Evolutionary conservation across 2,329 filamentous ascomycete genomes (phyloP).

Genomic region (Fonsecaea monophora): DNA sequence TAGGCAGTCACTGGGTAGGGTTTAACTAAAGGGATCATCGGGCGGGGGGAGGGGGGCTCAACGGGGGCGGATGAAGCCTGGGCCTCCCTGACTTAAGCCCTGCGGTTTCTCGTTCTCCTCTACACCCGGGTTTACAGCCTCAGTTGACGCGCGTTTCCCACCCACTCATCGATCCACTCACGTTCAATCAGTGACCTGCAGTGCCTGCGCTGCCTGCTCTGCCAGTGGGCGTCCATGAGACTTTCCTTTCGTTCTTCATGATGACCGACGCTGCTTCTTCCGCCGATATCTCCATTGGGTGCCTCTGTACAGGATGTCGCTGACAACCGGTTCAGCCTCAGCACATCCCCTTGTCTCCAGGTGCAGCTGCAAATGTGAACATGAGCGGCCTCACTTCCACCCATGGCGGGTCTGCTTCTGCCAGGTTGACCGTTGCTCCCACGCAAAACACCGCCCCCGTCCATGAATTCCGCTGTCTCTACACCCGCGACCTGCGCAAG

Average conservation of each 20-base stretch:
- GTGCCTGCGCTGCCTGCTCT: neutral
- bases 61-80: neutral
- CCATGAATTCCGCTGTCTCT: constrained; percentile 83
- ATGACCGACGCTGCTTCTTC: constrained; percentile 12
- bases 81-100: neutral
- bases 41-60: neutral
- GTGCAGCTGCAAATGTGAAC: constrained; percentile 16
- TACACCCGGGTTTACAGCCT: constrained; percentile 10
- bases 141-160: constrained; percentile 29
- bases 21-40: constrained; percentile 1
- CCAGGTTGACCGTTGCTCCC: constrained; percentile 51
- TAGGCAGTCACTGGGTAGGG: neutral
- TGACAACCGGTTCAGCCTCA: constrained; percentile 23
- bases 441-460: constrained; percentile 75
- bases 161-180: constrained; percentile 5
- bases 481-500: constrained; percentile 80
- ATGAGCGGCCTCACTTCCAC: constrained; percentile 29
- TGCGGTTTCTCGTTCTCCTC: neutral
- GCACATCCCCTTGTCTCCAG: neutral
- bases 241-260: constrained; percentile 2
- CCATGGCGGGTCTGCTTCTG: constrained; percentile 41
- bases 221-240: neutral
- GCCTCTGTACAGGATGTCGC: constrained; percentile 25
- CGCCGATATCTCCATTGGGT: neutral
- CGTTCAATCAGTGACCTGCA: neutral